Base-by-base conservation (phyloP, 2,329 filamentous ascomycete species). In the Aspergillus sp. region DNA sequence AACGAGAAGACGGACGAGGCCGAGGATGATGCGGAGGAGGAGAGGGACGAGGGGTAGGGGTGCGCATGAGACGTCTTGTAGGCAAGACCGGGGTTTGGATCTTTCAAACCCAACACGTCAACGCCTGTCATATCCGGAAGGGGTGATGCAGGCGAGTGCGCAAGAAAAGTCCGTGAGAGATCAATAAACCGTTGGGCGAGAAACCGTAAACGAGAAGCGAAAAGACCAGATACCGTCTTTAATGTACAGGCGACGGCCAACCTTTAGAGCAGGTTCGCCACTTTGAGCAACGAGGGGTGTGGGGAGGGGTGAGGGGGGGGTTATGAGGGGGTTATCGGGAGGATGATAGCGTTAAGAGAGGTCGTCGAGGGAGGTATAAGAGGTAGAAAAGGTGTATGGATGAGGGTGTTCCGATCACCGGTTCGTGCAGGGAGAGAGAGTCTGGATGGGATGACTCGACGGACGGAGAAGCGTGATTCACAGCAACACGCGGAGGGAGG, bases 1-100 rank as follows among this genome's bases (percentile, higher is more conserved):
- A 88, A 80, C 60, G 90, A 94, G 80, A 90, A 94, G 63, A 91
- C 80, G 31, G 89, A 94, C 51, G 85, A 83, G 53, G 87, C 83
- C 17, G 88, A 91, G 51, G 88, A 88, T 25, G 89, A 91, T 53
- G 88, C 84, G 62, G 88, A 89, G 52, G 87, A 87, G 66, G 86
- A 84, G 78, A 91, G 76, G 40, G 87, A 86, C 54, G 85, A 82
- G 69, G 82, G 83, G 73, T 90, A 92, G 59, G 85, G 82, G 66
- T 78, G 74, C 65, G 68, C 65, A 61, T 68, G 64, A 50, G 66
- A 63, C 57, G 64, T 71, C 71, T 66, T 65, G 50, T 67, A 63
- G 59, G 66, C 64, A 57, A 62, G 57, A 54, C 66, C 60, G 58
- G 69, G 67, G 68, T 73, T 71, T 64, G 68, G 67, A 60, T 64